Evolutionary conservation across 1,139 yeast species (phyloP), one percentile per base, ranked within the genome.

Genomic region (Spencermartinsiella ligniputridi): DNA sequence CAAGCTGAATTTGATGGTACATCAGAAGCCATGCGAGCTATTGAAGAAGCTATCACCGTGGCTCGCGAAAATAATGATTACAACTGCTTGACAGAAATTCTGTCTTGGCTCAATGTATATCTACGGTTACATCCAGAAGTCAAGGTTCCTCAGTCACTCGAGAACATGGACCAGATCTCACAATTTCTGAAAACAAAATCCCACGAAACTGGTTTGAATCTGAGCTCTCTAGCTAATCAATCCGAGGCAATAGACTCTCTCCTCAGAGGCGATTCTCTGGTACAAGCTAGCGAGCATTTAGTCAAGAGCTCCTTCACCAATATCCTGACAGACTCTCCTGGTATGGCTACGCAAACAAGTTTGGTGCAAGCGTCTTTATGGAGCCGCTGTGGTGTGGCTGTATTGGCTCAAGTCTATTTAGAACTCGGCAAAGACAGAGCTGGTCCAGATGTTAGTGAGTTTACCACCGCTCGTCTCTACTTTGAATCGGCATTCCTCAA

Each of bases 11-110:
- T 86, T 63, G 82, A 84, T 29, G 84, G 84, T 52, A 80, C 79
- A 51, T 76, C 74, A 21, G 87, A 86, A 52, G 95, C 96, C 0
- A 64, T 86, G 13, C 75, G 82, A 52, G 84, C 95, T 0, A 84
- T 89, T 3, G 88, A 84, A 52, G 97, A 89, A 59, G 94, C 97
- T 0, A 83, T 89, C 2, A 73, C 86, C 3, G 90, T 89, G 1
- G 96, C 96, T 0, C 70, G 97, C 54, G 96, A 89, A 57, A 83
- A 85, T 55, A 82, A 81, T 52, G 96, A 89, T 61, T 73, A 78
- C 48, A 69, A 74, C 11, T 86, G 95, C 16, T 69, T 89, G 34
- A 83, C 88, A 13, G 82, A 81, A 53, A 75, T 89, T n/a, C 67
- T 88, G 38, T 76, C 90, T 6, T 87, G 96, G 95, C 69, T 88